Evolutionary conservation across 2,329 filamentous ascomycete species (phyloP), one percentile per base, ranked within the genome.

Genomic region (Ophiostoma piceae): DNA sequence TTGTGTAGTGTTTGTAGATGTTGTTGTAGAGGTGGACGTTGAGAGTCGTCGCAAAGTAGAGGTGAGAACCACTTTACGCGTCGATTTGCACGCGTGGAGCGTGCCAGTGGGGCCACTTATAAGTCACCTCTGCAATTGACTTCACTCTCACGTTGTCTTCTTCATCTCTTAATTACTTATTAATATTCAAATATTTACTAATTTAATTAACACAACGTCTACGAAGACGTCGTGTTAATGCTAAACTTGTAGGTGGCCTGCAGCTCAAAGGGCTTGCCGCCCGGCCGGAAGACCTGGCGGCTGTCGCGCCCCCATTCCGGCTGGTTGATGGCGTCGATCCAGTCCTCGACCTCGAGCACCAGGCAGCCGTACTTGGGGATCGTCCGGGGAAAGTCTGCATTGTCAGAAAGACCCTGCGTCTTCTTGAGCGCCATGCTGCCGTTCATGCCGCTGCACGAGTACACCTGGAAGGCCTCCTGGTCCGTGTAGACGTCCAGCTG

Each of bases 281-380:
- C 86, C 0, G 88, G 88, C 39, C 79, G 82, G 74, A 80, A 89
- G 71, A 90, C 80, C 76, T 90, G 87, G 79, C 84, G 88, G 69
- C 76, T 76, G 66, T 83, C 79, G 69, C 94, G 86, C 71, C 88
- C 88, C 94, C 94, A 97, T 79, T 92, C 87, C 0, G 94, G 94
- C 75, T 96, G 87, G 80, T 97, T 97, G 80, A 98, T 95, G 35
- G 85, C 93, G 77, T 96, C 94, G 76, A 97, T 96, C 87, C 88
- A 97, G 78, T 95, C 93, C 83, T 97, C 87, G 14, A 95, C 92
- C 81, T 97, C 94, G 79, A 97, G 85, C 67, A 97, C 94, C 35
- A 97, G 77, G 79, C 94, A 97, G 41, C 92, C 93, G 76, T 93
- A 92, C 82, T 94, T 78, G 70, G 87, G 84, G 35, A 92, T 89